These are phyloP conservation scores for Calcarisporium arbuscula DNA, from an alignment of 2,329 filamentous ascomycete genomes.

Conservation along the genomic window DNA sequence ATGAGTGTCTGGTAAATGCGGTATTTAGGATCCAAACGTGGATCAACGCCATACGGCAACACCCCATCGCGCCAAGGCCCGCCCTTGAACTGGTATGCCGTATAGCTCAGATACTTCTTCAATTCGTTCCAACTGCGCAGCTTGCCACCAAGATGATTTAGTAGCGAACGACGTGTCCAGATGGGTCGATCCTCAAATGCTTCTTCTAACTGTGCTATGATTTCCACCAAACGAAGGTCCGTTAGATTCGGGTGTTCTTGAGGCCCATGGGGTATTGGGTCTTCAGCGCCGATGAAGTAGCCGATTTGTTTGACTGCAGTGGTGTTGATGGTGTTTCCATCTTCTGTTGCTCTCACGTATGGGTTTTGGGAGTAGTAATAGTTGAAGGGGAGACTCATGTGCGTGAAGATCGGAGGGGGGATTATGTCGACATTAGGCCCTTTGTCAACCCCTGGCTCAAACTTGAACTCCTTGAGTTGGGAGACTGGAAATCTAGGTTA, in stretches of 20 bases:
- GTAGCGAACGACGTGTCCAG: constrained; percentile 77
- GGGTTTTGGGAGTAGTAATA: constrained; percentile 84
- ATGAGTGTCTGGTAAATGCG: constrained; percentile 83
- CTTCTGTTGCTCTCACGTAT: constrained; percentile 58
- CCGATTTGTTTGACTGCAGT: constrained; percentile 52
- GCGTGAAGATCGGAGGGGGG: constrained; percentile 72
- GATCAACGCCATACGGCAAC: constrained; percentile 80
- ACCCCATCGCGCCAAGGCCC: constrained; percentile 90
- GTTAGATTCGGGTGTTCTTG: constrained; percentile 51
- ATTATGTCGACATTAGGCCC: constrained; percentile 62
- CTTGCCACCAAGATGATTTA: constrained; percentile 59
- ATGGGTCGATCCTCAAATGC: constrained; percentile 71
- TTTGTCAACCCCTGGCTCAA: constrained; percentile 56
- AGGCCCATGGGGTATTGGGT: constrained; percentile 57
- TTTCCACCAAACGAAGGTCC: constrained; percentile 53
- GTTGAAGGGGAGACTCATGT: constrained; percentile 67
- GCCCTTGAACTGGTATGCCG: constrained; percentile 86
- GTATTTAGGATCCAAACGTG: constrained; percentile 67
- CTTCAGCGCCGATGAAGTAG: constrained; percentile 54
- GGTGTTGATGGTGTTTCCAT: constrained; percentile 51
- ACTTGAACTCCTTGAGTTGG: constrained; percentile 54
- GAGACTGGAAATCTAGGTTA: constrained; percentile 28
- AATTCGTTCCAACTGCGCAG: constrained; percentile 51
- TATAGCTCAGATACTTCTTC: constrained; percentile 72
- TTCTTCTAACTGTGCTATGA: constrained; percentile 57